phyloP scores from a whole-genome alignment of 1,284 basidiomycete genomes.

The Boletus chippewaensis region DNA sequence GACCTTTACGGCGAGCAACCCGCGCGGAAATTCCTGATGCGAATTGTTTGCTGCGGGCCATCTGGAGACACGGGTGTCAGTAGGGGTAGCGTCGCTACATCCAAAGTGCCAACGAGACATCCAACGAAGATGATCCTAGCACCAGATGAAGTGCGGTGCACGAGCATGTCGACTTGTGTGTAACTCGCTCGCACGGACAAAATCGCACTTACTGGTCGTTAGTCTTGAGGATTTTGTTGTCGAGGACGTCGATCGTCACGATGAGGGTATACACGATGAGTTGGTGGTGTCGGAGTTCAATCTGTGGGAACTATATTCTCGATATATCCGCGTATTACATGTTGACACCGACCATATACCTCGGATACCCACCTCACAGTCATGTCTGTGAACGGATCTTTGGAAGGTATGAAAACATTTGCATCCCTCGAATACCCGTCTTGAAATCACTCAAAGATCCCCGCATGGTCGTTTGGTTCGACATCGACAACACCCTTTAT shows the following conservation, averaged over 20 bases:
- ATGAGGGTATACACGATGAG: slow-evolving; percentile 9
- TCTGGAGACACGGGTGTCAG: slow-evolving; percentile 43
- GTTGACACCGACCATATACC: background rate
- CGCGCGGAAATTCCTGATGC: slow-evolving; percentile 74
- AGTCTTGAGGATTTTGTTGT: slow-evolving; percentile 37
- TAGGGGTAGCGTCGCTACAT: slow-evolving; percentile 26
- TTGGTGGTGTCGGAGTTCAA: slow-evolving; percentile 27
- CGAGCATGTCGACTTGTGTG: background rate
- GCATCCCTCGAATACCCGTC: background rate
- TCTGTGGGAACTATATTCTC: slow-evolving; percentile 23
- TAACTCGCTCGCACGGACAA: slow-evolving; percentile 9
- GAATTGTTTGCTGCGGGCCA: slow-evolving; percentile 91
- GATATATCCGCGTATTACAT: slow-evolving; percentile 10
- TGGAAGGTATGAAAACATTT: slow-evolving; percentile 22
- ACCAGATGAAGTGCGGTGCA: background rate
- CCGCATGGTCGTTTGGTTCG: slow-evolving; percentile 65
- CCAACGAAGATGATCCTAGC: slow-evolving; percentile 27
- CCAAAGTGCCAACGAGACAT: slow-evolving; percentile 31
- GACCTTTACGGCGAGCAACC: slow-evolving; percentile 75
- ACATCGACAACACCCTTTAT: slow-evolving; percentile 86
- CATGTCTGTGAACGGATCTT: slow-evolving; percentile 21
- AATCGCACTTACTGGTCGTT: slow-evolving; percentile 34
- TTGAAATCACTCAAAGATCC: slow-evolving; percentile 33
- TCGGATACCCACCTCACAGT: slow-evolving; percentile 22
- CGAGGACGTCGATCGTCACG: slow-evolving; percentile 25